Conservation (phyloP, 2,329 filamentous ascomycete species). For the Fusarium subtropicale region DNA sequence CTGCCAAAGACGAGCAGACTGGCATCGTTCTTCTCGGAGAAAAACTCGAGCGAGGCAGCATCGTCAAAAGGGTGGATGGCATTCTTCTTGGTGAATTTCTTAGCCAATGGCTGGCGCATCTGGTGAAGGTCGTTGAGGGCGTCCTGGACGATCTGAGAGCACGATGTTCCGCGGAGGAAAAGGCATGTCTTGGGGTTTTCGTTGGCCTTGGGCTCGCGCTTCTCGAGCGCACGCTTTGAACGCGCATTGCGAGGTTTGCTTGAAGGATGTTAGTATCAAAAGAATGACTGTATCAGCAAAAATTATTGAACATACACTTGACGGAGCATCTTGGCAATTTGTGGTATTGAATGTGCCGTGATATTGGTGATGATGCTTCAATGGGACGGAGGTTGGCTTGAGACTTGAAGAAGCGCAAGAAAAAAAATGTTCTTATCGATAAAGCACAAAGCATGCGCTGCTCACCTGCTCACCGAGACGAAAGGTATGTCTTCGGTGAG, state of each 20-base stretch:
- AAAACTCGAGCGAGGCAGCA: conserved; percentile 88
- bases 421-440: conserved; percentile 54
- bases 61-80: conserved; percentile 95
- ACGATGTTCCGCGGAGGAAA: conserved; percentile 88
- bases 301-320: conserved; percentile 56
- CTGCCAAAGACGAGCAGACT: conserved; percentile 85
- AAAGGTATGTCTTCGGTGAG: conserved; percentile 10
- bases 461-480: conserved; percentile 28
- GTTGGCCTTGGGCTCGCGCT: conserved; percentile 86
- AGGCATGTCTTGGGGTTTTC: conserved; percentile 93
- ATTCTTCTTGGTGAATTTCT: conserved; percentile 98
- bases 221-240: conserved; percentile 94
- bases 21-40: conserved; percentile 95
- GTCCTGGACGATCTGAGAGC: conserved; percentile 84
- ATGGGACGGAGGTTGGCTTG: conserved; percentile 20
- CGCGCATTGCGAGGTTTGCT: conserved; percentile 79
- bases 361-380: conserved; percentile 31
- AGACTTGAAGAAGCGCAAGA: conserved; percentile 39
- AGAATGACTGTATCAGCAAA: background rate
- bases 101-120: conserved; percentile 83
- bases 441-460: conserved; percentile 40
- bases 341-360: conserved; percentile 20
- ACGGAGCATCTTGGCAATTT: conserved; percentile 57
- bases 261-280: conserved; percentile 1
- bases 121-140: conserved; percentile 86